A percentile compares a stretch with the other conserved stretches of the same genome.
These are phyloP conservation scores for Xylaria sp. DNA, from an alignment of 2,329 filamentous ascomycete species.

Conservation along the genomic window DNA sequence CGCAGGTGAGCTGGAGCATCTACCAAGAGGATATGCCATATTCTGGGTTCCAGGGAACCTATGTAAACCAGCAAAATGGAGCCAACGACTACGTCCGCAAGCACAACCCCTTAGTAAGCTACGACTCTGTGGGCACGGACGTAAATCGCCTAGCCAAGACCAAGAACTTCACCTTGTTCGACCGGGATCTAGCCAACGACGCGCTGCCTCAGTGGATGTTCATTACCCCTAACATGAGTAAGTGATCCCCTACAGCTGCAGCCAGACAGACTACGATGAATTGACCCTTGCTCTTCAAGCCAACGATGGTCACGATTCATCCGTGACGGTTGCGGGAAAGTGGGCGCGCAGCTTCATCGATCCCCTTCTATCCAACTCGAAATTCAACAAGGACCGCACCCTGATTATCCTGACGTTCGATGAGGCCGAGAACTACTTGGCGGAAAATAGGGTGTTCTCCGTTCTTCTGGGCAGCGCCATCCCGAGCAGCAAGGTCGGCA, in stretches of 20 bases:
- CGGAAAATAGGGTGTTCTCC: conserved; percentile 43
- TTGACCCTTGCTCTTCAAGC: conserved; percentile 32
- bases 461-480: conserved; percentile 45
- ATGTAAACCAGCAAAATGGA: conserved; percentile 63
- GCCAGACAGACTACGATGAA: neutral
- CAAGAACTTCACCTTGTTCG: conserved; percentile 50
- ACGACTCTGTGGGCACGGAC: conserved; percentile 47
- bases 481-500: conserved; percentile 41
- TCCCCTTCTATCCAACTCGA: conserved; percentile 46
- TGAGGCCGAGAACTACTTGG: conserved; percentile 45
- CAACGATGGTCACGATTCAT: conserved; percentile 48
- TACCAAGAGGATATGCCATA: conserved; percentile 67
- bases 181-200: conserved; percentile 43
- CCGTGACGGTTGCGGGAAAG: conserved; percentile 45
- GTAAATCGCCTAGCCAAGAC: conserved; percentile 47
- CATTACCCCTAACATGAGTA: conserved; percentile 60
- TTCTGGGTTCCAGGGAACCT: conserved; percentile 60
- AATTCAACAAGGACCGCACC: conserved; percentile 53
- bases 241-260: conserved; percentile 5
- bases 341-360: conserved; percentile 47
- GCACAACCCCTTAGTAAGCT: conserved; percentile 61
- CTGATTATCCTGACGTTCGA: conserved; percentile 48
- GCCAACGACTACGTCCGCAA: conserved; percentile 73
- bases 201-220: conserved; percentile 52
- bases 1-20: conserved; percentile 60